Evolutionary conservation across 371 early-diverging fungal species (phyloP).

Genomic region (Phascolomyces articulosus): DNA sequence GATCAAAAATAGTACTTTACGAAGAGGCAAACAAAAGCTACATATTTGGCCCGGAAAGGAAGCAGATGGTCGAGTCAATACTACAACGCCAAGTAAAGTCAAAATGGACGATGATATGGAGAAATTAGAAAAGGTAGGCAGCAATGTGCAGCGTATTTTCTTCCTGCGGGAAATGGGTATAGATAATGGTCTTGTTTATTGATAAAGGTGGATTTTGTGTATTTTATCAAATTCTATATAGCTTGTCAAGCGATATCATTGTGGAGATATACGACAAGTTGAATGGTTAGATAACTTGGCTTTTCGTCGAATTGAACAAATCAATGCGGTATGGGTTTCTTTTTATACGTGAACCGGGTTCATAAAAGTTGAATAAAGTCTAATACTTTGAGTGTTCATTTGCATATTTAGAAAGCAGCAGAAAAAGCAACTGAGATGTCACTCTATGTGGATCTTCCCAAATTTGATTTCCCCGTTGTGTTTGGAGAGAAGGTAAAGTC

Average conservation of each 20-base stretch:
- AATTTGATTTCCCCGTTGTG: conserved; percentile 93
- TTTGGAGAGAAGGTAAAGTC: conserved; percentile 75
- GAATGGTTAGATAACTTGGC: conserved; percentile 94
- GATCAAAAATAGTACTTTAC: conserved; percentile 80
- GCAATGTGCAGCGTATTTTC: conserved; percentile 18
- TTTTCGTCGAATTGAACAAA: conserved; percentile 81
- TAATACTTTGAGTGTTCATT: not conserved
- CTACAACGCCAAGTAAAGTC: conserved; percentile 68
- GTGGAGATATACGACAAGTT: conserved; percentile 80
- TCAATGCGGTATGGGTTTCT: conserved; percentile 60
- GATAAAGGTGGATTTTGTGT: not conserved
- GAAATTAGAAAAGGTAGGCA: conserved; percentile 86
- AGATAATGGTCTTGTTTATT: too few species aligned
- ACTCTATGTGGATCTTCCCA: conserved; percentile 87
- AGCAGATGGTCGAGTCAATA: conserved; percentile 62
- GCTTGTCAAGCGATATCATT: conserved; percentile 83
- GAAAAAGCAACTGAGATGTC: conserved; percentile 61
- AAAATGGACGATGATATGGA: conserved; percentile 74
- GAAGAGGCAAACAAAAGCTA: conserved; percentile 84
- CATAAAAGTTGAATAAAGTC: not conserved
- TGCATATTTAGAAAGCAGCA: conserved; percentile 48
- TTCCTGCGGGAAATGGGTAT: too few species aligned
- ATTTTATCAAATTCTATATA: conserved; percentile 27
- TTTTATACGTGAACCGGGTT: not conserved
- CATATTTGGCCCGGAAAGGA: conserved; percentile 68